Base-by-base conservation (phyloP, 108 stramenopile genomes). In the Nitzschia putrida region DNA sequence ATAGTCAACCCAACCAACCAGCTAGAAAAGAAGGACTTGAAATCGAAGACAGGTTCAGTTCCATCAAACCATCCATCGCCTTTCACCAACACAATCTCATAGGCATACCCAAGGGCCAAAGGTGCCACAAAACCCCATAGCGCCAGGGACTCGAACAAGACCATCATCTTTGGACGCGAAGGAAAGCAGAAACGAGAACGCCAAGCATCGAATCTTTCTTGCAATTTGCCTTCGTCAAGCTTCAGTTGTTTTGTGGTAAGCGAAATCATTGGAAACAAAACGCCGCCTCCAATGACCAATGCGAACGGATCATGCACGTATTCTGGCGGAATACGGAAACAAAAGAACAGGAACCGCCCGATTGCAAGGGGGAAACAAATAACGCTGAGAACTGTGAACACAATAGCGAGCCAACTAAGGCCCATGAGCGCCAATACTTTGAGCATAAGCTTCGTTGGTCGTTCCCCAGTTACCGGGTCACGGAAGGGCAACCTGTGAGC, bases 261-360 rank as follows among this genome's bases (percentile, higher is more conserved):
- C 52, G 73, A 81, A 12, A 79, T 24, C 10, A 72, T 14, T 23
- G 91, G 85, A 64, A 86, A 82, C 18, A 89, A 59, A 18, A 80
- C 53, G n/a, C 45, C 50, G 55, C 63, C 73, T 18, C 93, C 93
- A n/a, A 89, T 67, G 0, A 76, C 83, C 53, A 89, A 91, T 39
- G 84, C 85, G 22, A 88, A 60, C 22, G 93, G 93, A 65, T 91
- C 90, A 63, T 94, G 93, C 53, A 86, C 68, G 58, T 77, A 88
- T 5, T 56, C n/a, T 4, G 70, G 71, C 20, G 87, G 84, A 16
- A 94, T 55, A 53, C 77, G 77, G 59, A 91, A 61, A 6, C 91
- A 59, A 53, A 57, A 53, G 40, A 80, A 79, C 12, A 82, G 50
- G 14, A 67, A 69, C 63, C 85, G 77, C 3, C 90, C 90, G 41